Base-by-base conservation (phyloP, 2,329 filamentous ascomycete genomes). In the Verticillium tricorpus region DNA sequence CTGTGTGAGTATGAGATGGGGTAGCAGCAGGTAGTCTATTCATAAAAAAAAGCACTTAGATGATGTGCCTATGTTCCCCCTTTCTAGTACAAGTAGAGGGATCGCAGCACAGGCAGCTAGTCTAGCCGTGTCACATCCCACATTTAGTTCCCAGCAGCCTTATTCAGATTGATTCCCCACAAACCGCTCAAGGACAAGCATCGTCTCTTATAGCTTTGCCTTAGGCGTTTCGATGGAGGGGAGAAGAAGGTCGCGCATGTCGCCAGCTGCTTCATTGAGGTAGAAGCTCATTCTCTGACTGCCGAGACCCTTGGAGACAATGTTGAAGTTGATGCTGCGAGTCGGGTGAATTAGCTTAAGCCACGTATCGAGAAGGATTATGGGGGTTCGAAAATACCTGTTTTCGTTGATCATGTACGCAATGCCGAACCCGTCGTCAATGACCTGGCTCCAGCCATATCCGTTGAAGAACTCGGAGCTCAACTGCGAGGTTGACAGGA, bases 331-430 rank as follows among this genome's bases (percentile, higher is more conserved):
- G 66, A 99, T 85, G 76, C 92, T 96, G 67, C 52, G 34, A 34
- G 15, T 50, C 17, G 15, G 9, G 59, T 70, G 65, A 64, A 60
- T 62, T 39, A 31, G 32, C n/a, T 35, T 25, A 2, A 55, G 28
- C 40, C 50, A 19, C 9, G 6, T 34, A 34, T 2, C 31, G 31
- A 34, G 58, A 7, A 19, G 50, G 56, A 50, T 32, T 31, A 5
- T 39, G 34, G 28, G 61, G 28, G 2, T 34, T 31, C 28, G 7
- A 31, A 4, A n/a, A 60, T 73, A 92, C 89, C 87, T 93, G 77
- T 97, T 96, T 83, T 98, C 94, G 74, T 99, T 99, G 76, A 99
- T 98, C 95, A 99, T 99, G 76, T 99, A 99, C 45, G 95, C 95
- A 73, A 99, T 96, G 67, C 95, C 95, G 78, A 95, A 99, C 34